These are phyloP conservation scores for Oryza coarctata DNA, from an alignment of 176 grass and related monocot species.

Conservation along the genomic window DNA sequence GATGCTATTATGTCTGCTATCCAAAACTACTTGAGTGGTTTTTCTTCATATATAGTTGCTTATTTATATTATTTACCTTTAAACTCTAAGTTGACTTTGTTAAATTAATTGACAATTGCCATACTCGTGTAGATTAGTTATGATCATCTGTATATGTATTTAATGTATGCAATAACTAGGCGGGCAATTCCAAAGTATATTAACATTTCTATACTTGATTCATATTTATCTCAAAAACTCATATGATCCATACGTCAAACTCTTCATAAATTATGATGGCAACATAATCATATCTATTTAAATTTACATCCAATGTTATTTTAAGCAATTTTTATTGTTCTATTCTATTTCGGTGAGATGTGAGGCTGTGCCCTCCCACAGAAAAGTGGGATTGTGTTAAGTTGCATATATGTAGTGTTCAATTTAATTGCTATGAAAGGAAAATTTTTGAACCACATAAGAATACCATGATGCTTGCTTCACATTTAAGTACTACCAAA, in stretches of 20 bases:
- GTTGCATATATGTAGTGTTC: background rate
- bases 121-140: background rate
- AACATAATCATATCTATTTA: background rate
- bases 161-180: background rate
- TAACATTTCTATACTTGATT: background rate
- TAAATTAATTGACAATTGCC: background rate
- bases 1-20: background rate
- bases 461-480: background rate
- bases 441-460: background rate
- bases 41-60: background rate
- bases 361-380: background rate
- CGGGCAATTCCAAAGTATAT: background rate
- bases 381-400: background rate
- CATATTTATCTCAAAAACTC: background rate
- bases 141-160: background rate
- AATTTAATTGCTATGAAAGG: background rate
- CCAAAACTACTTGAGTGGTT: background rate
- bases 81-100: background rate
- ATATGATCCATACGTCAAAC: background rate
- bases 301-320: background rate
- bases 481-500: background rate
- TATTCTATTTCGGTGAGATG: background rate
- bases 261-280: background rate
- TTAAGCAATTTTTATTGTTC: background rate
- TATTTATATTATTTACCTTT: background rate